Conservation (phyloP, 176 grass and related monocot species). For the Eremochloa ophiuroides region DNA sequence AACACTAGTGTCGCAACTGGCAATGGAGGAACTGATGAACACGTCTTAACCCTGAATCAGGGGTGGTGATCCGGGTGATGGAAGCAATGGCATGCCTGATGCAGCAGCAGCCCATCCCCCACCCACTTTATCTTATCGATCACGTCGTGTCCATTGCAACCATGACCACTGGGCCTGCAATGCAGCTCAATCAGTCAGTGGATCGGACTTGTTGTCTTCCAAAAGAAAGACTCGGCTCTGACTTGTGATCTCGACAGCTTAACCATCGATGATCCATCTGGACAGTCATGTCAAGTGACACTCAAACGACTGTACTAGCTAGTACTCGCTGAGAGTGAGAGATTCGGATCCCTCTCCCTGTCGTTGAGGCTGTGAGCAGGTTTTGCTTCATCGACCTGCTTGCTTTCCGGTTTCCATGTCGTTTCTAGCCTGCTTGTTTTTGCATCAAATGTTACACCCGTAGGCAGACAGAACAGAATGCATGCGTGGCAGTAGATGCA, state of each 20-base stretch:
- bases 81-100: no score
- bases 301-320: constrained; percentile 12
- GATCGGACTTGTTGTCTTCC: constrained; percentile 19
- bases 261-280: not conserved
- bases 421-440: no score
- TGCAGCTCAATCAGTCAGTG: constrained; percentile 15
- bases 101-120: constrained; percentile 9
- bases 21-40: no score
- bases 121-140: constrained; percentile 20
- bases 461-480: no score
- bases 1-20: no score
- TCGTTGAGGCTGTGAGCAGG: not conserved
- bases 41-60: no score
- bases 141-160: not conserved
- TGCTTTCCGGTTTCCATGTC: no score
- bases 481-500: no score
- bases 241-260: not conserved
- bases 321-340: not conserved
- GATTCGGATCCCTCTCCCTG: constrained; percentile 27
- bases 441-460: no score
- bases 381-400: no score
- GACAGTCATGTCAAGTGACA: constrained; percentile 15
- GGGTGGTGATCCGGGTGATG: no score
- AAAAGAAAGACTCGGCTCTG: constrained; percentile 29
- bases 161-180: not conserved